phyloP scores from a whole-genome alignment of 352 stramenopile genomes.

The Blastocystis sp. region DNA sequence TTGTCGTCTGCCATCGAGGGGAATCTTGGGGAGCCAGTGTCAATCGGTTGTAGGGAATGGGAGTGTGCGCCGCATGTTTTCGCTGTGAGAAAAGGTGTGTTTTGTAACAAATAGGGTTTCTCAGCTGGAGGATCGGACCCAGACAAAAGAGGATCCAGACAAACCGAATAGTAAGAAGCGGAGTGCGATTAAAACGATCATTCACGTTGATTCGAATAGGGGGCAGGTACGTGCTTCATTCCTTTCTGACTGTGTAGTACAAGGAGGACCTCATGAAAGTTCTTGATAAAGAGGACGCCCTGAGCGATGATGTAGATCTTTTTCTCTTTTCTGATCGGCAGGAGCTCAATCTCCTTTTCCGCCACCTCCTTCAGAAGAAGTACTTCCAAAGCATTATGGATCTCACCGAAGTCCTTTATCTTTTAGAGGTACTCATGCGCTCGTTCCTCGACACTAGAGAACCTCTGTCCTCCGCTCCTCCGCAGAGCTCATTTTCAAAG shows the following conservation, averaged over 20 bases:
- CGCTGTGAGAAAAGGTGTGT: background rate
- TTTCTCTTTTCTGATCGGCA: background rate
- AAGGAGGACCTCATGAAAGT: background rate
- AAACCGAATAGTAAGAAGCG: background rate
- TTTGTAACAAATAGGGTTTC: background rate
- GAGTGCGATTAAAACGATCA: background rate
- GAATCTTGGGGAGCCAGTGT: background rate
- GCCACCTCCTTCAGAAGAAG: conserved; percentile 16
- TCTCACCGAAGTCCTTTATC: conserved; percentile 14
- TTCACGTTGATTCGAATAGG: conserved; percentile 7
- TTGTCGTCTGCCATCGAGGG: background rate
- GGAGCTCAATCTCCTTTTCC: background rate
- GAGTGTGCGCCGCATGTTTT: background rate
- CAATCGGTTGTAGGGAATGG: background rate
- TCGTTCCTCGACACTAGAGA: background rate
- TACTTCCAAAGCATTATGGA: conserved; percentile 38
- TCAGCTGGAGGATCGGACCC: background rate
- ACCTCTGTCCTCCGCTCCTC: background rate
- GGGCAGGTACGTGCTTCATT: background rate
- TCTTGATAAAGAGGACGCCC: background rate
- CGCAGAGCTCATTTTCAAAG: conserved; percentile 43
- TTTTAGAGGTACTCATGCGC: background rate
- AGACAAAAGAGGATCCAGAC: background rate
- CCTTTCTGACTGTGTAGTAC: background rate
- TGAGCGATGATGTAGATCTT: background rate